Evolutionary conservation across 1,284 basidiomycete genomes (phyloP).

Genomic region (Ustilago hordei): DNA sequence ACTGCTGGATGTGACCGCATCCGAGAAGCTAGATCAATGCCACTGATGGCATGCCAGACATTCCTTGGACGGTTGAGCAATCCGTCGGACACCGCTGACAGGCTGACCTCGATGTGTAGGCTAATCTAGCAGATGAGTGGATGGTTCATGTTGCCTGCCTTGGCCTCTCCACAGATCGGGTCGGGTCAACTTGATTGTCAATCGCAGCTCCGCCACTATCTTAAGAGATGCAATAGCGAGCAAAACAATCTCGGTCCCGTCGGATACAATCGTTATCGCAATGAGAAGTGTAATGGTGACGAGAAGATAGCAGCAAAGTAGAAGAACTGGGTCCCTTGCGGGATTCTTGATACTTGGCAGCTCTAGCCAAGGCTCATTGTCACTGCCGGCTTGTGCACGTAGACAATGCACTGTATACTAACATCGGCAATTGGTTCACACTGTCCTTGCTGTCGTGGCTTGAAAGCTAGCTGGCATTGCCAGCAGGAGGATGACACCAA

Average conservation of each 20-base stretch:
- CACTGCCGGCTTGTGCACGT: background rate
- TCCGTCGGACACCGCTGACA: constrained; percentile 1
- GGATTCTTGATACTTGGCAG: background rate
- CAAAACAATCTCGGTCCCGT: background rate
- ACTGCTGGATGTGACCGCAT: background rate
- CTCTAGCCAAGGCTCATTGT: background rate
- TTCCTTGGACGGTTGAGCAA: background rate
- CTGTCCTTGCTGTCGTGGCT: background rate
- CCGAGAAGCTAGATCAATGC: constrained; percentile 1
- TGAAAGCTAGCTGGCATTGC: background rate
- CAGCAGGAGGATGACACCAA: background rate
- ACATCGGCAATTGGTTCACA: background rate
- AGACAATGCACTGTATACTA: background rate
- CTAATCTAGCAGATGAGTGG: background rate
- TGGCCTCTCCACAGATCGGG: background rate
- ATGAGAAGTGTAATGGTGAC: no score
- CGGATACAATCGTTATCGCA: background rate
- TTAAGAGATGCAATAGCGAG: background rate
- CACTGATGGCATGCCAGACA: background rate
- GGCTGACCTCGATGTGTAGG: background rate
- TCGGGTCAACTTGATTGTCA: background rate
- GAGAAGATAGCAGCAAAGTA: no score
- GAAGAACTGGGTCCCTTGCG: background rate
- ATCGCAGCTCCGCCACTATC: background rate
- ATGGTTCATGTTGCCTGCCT: background rate